Conservation (phyloP, 345 rosid genomes). For the Syzygium grande region DNA sequence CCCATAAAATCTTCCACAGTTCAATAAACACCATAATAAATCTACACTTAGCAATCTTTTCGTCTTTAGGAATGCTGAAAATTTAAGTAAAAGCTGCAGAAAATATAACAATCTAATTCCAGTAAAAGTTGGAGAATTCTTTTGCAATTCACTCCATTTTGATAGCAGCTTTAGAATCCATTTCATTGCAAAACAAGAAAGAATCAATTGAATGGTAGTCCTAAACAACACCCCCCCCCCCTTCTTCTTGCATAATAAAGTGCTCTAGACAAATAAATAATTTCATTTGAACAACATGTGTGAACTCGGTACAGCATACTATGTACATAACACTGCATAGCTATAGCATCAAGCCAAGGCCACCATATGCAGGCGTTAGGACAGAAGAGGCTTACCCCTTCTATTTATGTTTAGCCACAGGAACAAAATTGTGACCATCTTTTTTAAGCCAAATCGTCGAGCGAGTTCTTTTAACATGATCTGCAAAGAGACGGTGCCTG, state of each 20-base stretch:
- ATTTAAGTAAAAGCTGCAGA: background rate
- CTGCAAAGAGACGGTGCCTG: constrained; percentile 70
- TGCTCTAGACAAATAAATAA: background rate
- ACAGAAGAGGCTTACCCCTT: background rate
- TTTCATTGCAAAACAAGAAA: background rate
- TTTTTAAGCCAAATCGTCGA: constrained; percentile 66
- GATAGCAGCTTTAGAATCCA: background rate
- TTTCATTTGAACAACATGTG: background rate
- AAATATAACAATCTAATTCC: background rate
- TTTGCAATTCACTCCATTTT: background rate
- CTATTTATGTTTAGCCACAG: constrained; percentile 22
- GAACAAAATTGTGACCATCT: constrained; percentile 34
- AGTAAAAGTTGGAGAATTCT: background rate
- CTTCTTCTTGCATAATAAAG: background rate
- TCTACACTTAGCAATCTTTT: background rate
- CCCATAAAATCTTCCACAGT: background rate
- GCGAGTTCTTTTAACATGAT: constrained; percentile 62
- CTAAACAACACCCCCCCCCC: background rate
- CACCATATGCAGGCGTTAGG: background rate
- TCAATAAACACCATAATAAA: background rate
- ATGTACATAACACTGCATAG: background rate
- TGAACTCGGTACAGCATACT: background rate
- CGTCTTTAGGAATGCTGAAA: background rate
- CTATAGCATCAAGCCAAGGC: background rate
- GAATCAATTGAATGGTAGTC: background rate